phyloP scores from a whole-genome alignment of 2,329 filamentous ascomycete species.

The Epichloe amarillans region DNA sequence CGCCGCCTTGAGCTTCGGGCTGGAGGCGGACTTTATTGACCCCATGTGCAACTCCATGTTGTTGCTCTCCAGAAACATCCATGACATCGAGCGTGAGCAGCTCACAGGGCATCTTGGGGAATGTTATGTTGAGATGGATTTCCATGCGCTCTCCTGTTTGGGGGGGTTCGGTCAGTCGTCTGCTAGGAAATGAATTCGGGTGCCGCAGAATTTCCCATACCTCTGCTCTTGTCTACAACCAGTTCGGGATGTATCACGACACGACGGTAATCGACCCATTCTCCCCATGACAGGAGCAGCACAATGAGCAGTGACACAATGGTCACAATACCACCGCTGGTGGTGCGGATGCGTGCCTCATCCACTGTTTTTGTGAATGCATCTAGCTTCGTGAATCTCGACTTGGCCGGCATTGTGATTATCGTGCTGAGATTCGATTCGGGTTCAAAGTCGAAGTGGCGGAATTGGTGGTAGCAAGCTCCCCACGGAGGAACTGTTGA shows the following conservation, averaged over 20 bases:
- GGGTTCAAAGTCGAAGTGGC: not conserved
- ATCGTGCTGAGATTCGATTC: not conserved
- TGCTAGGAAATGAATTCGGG: not conserved
- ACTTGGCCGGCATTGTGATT: slow-evolving; percentile 69
- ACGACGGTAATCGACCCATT: slow-evolving; percentile 88
- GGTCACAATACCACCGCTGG: slow-evolving; percentile 88
- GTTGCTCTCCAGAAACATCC: slow-evolving; percentile 96
- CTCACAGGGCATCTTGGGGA: slow-evolving; percentile 87
- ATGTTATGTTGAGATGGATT: slow-evolving; percentile 94
- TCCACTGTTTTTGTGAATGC: slow-evolving; percentile 99
- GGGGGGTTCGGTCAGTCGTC: slow-evolving; percentile 11
- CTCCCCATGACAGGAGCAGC: slow-evolving; percentile 78
- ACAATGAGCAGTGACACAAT: slow-evolving; percentile 82
- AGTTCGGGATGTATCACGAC: slow-evolving; percentile 82
- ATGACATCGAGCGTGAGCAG: slow-evolving; percentile 94
- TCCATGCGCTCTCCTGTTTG: slow-evolving; percentile 85
- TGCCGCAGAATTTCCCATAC: slow-evolving; percentile 31
- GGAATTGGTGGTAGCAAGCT: not conserved
- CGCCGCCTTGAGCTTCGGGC: slow-evolving; percentile 59
- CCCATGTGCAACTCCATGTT: slow-evolving; percentile 86
- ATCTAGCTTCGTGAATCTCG: slow-evolving; percentile 89
- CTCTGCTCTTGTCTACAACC: slow-evolving; percentile 92
- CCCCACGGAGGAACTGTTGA: not conserved
- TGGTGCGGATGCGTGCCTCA: slow-evolving; percentile 91
- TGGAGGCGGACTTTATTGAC: slow-evolving; percentile 79